Base-by-base conservation (phyloP, 257 asterid species). In the Mentha longifolia region DNA sequence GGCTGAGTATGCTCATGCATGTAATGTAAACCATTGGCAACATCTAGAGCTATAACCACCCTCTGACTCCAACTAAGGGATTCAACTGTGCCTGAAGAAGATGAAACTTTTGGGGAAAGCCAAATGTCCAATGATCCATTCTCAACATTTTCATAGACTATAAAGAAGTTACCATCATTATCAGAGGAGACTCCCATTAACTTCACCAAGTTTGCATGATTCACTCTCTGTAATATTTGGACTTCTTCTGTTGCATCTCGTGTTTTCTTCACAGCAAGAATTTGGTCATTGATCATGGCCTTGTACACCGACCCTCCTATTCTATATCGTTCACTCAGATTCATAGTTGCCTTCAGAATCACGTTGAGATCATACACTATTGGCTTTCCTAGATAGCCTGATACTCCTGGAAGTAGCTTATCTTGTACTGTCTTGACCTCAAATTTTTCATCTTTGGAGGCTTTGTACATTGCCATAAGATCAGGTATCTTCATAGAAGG, bases 1-100 rank as follows among this genome's bases (percentile, higher is more conserved):
- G 97, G 96, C 70, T 87, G 86, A 65, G 86, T 76, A 56, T 84
- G 96, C 74, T 92, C 93, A 25, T 89, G 97, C 87, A 89, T n/a
- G 85, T 89, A 87, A 33, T 89, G 96, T 13, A 92, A 83, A 46
- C 96, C 96, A 5, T 92, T 89, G 8, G 97, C 96, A 3, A 87
- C 86, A 42, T 92, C 96, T n/a, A 84, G 77, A 42, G 97, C 89
- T 35, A 89, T 68, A 13, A 73, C 67, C 50, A 92, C 62, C 79
- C 96, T 82, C 35, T 83, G 93, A 55, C 55, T 83, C 97, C 95
- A 92, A 17, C 72, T 73, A 1, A 87, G 86, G 14, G 66, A 37
- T 52, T 50, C 73, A 2, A 14, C 71, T 15, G 68, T 42, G 57
- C 70, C 49, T 37, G 83, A 78, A 58, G 83, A 67, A 9, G 88